Conservation (phyloP, 129 eudicot species). For the Flaveria linearis region DNA sequence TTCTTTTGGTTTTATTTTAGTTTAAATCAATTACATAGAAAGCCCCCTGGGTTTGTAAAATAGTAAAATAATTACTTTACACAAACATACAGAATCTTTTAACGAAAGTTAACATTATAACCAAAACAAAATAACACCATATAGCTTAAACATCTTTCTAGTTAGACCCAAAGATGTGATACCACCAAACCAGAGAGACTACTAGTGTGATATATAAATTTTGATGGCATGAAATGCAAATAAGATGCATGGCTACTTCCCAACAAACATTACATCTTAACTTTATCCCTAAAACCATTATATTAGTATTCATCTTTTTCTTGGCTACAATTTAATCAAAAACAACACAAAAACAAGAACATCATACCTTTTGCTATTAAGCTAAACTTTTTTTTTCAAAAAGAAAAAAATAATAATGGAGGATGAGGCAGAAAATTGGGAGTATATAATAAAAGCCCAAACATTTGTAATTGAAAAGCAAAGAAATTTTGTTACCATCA, state of each 20-base stretch:
- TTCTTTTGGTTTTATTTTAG: no score
- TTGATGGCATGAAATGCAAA: slow-evolving; percentile 33
- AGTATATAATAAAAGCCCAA: slow-evolving; percentile 21
- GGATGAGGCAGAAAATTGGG: slow-evolving; percentile 37
- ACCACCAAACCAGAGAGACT: no score
- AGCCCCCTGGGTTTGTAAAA: no score
- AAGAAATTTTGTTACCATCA: slow-evolving; percentile 14
- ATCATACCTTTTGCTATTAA: slow-evolving; percentile 29
- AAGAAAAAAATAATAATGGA: slow-evolving; percentile 32
- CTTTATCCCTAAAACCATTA: background rate
- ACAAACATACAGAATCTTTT: no score
- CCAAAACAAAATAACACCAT: no score
- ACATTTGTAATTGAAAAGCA: slow-evolving; percentile 15
- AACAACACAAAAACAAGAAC: slow-evolving; percentile 25
- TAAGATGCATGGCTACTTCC: slow-evolving; percentile 36
- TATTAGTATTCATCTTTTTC: background rate
- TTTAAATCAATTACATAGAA: no score
- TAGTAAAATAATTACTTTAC: no score
- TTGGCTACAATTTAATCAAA: slow-evolving; percentile 51
- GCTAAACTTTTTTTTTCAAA: slow-evolving; percentile 28
- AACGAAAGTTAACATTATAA: no score
- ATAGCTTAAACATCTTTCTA: no score
- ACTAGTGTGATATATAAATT: background rate
- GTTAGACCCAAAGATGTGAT: no score
- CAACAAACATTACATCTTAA: slow-evolving; percentile 31